Evolutionary conservation across 495 filamentous ascomycete species (phyloP), one percentile per base, ranked within the genome.

Genomic region (Bacidia gigantensis): DNA sequence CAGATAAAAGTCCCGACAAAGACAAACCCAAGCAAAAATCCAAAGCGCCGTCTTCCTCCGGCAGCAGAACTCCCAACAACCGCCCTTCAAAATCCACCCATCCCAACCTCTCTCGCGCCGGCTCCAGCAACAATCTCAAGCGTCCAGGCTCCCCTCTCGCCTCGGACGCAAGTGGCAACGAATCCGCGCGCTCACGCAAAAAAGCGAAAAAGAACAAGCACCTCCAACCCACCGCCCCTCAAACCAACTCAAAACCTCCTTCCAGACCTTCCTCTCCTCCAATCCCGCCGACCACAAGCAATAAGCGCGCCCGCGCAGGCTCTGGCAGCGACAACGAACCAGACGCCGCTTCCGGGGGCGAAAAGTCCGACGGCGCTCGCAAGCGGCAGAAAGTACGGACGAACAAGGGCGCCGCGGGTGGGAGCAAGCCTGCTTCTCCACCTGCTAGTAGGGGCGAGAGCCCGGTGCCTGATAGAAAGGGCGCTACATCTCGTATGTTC

Each of bases 91-190:
- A 54, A 63, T 51, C 57, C 61, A 72, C 75, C 39, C 11, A 38
- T 48, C 38, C 49, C 49, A n/a, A n/a, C 14, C 59, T 72, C n/a
- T 86, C 84, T 69, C 85, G 87, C 67, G 65, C 62, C 2, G 20
- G 63, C 9, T 59, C 61, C 24, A 58, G 69, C 59, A 79, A 76
- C 46, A 73, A 73, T 45, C 79, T 89, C 44, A 97, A 96, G 67
- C 81, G 92, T 17, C 72, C 83, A 20, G 89, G 90, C 25, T 95
- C 90, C 25, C 87, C 89, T 5, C 81, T 86, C 58, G 73, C 81
- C 18, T 96, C 92, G 11, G 83, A 96, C 60, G 83, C 86, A 17
- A 93, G 87, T 67, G 93, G 88, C 46, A 89, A 84, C 55, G 92
- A 98, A 62, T 84, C 84, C 1, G 77, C 80, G 21, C 85, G 86